These are phyloP conservation scores for Tausonia pullulans DNA, from an alignment of 1,284 basidiomycete species.

Conservation along the genomic window DNA sequence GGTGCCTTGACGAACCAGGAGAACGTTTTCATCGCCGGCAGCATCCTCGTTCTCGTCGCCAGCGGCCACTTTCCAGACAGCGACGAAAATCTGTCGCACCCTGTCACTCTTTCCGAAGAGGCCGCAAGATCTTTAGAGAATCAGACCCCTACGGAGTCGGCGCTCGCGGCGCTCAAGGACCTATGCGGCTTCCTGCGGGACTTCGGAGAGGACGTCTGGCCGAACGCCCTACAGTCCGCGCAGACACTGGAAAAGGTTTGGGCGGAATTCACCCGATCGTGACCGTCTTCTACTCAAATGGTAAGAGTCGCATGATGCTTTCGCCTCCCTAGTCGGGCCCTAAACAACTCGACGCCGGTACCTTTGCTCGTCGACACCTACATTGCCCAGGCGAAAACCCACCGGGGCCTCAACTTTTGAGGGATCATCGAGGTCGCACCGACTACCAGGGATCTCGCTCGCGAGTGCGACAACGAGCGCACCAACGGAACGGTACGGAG, in stretches of 20 bases:
- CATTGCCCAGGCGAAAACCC: background rate
- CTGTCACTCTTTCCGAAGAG: too few species aligned
- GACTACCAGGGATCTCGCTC: background rate
- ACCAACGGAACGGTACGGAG: background rate
- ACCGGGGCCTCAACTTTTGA: background rate
- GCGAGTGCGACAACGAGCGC: background rate
- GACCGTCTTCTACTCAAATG: background rate
- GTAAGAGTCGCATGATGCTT: too few species aligned
- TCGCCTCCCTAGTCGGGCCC: too few species aligned
- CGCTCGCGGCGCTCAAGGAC: background rate
- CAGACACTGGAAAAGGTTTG: background rate
- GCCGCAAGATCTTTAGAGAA: too few species aligned
- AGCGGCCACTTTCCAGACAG: background rate
- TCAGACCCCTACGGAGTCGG: background rate
- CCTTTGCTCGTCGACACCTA: background rate
- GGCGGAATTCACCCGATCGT: background rate
- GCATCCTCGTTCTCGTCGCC: background rate
- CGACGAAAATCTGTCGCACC: background rate
- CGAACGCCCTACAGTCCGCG: background rate
- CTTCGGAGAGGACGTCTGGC: background rate
- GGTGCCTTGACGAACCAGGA: conserved; percentile 1
- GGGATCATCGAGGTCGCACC: background rate
- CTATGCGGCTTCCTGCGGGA: background rate
- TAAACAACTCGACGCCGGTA: too few species aligned
- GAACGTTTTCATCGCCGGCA: conserved; percentile 1